Base-by-base conservation (phyloP, 2,329 filamentous ascomycete species). In the Aspergillus udagawae region DNA sequence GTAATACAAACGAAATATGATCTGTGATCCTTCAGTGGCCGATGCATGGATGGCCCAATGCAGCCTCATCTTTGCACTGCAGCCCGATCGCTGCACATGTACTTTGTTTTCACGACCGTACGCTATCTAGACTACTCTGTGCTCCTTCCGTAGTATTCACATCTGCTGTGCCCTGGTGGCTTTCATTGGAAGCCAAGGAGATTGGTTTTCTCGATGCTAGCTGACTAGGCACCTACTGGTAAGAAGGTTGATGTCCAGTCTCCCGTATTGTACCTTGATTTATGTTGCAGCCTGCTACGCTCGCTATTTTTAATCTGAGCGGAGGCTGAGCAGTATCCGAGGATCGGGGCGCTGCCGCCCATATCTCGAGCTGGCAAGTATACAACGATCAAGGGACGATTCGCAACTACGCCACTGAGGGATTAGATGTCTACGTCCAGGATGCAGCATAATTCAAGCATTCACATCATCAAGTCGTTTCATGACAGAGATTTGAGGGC, bases 11-110 rank as follows among this genome's bases (percentile, higher is more conserved):
- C 14, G 14, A 17, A 38, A 7, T 14, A 17, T n/a, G 32, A 38
- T 38, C 14, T 17, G n/a, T 38, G 32, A 17, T 17, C 32, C 32
- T 38, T 7, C 6, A 17, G 5, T 38, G 14, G 32, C 17, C 3
- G 32, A 38, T 38, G 32, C 44, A 47, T 53, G 57, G 28, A 56
- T 51, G 48, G 49, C 56, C 56, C 59, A 59, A 56, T 44, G 48
- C 32, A 60, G 59, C 59, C 57, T 57, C 57, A 60, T 60, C 54
- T 59, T 55, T 60, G 41, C 52, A 25, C 44, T 59, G 52, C 45
- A 53, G 56, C 57, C 54, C 57, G 56, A 61, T 54, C 54, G 57
- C 48, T 59, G 51, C 9, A 21, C 47, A 54, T 50, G 28, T 45
- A 38, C 35, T 42, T 23, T 53, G 25, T 27, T 49, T 50, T 27